Percentiles rank a stretch among this genome's conserved stretches.
These are phyloP conservation scores for Neurospora sp. DNA, from an alignment of 495 filamentous ascomycete genomes.

Conservation along the genomic window DNA sequence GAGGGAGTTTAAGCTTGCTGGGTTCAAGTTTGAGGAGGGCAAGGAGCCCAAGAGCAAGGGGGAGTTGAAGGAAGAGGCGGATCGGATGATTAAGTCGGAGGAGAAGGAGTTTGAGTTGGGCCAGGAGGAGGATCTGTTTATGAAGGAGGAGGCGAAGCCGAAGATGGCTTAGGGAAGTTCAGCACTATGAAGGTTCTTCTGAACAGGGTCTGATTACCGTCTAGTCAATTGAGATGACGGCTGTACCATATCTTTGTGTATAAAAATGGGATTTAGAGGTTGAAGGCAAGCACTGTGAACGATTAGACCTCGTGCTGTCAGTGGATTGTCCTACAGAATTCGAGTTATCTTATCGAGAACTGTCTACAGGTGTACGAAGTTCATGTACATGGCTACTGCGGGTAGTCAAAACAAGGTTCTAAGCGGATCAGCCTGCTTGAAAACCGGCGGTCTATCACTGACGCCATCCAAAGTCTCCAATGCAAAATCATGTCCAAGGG, in stretches of 20 bases:
- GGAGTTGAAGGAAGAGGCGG: slow-evolving; percentile 21
- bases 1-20: slow-evolving; percentile 42
- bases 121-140: slow-evolving; percentile 8
- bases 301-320: neutral
- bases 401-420: neutral
- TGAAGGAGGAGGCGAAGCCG: slow-evolving; percentile 37
- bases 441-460: neutral
- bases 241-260: neutral
- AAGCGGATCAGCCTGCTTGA: neutral
- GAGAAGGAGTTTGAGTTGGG: slow-evolving; percentile 20
- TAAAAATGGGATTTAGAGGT: neutral
- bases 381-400: neutral
- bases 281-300: neutral
- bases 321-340: neutral
- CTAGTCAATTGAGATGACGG: neutral
- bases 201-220: neutral
- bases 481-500: neutral
- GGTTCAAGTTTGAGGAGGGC: slow-evolving; percentile 23
- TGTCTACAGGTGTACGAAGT: neutral
- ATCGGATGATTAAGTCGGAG: slow-evolving; percentile 3
- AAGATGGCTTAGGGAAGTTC: slow-evolving; percentile 37
- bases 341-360: neutral
- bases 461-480: neutral
- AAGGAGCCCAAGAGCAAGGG: slow-evolving; percentile 48
- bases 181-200: neutral